These are phyloP conservation scores for Zostera marina DNA, from an alignment of 116 monocot species.

Conservation along the genomic window DNA sequence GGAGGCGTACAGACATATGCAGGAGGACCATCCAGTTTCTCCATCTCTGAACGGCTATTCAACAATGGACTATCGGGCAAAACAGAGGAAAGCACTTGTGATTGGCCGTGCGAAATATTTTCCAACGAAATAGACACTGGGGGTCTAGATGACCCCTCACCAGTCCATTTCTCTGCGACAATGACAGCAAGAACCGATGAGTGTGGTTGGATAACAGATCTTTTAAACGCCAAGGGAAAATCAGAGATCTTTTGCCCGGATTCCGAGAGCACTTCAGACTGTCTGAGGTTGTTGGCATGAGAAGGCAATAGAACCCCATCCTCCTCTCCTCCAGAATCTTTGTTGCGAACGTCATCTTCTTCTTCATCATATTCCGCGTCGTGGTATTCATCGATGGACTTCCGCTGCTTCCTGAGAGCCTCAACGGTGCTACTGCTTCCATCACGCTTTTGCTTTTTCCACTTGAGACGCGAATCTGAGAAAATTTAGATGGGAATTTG, in stretches of 20 bases:
- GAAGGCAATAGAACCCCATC: constrained; percentile 11
- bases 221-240: constrained; percentile 48
- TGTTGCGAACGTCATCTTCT: constrained; percentile 27
- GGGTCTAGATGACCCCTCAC: constrained; percentile 1
- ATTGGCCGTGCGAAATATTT: constrained; percentile 92
- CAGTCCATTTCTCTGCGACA: constrained; percentile 32
- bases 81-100: constrained; percentile 63
- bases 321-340: constrained; percentile 11
- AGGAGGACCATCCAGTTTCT: constrained; percentile 19
- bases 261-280: constrained; percentile 46
- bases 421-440: constrained; percentile 5
- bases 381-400: background rate
- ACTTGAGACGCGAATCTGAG: constrained; percentile 48
- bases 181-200: constrained; percentile 52
- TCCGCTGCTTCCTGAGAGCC: background rate
- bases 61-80: constrained; percentile 50
- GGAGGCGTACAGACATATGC: constrained; percentile 78
- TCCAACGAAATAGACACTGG: constrained; percentile 20
- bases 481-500: background rate
- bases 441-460: constrained; percentile 66
- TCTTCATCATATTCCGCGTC: constrained; percentile 32
- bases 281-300: constrained; percentile 28
- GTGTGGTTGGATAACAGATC: constrained; percentile 48
- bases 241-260: constrained; percentile 42
- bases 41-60: constrained; percentile 15